Evolutionary conservation across 495 filamentous ascomycete species (phyloP).

Genomic region (Ascobolus immersus): DNA sequence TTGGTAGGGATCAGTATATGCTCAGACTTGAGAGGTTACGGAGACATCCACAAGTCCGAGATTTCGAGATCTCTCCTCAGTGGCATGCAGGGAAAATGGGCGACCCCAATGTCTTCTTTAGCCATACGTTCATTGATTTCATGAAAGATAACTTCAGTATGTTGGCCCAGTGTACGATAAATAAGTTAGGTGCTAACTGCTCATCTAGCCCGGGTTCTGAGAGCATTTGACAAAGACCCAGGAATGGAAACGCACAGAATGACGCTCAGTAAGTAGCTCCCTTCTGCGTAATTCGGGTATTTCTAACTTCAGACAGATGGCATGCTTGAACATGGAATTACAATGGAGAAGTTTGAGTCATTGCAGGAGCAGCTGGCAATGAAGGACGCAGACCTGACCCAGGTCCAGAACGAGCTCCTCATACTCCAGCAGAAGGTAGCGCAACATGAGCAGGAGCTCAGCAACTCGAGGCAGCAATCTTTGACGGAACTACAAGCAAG

Average conservation of each 20-base stretch:
- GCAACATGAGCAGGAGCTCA: conserved; percentile 57
- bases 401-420: conserved; percentile 37
- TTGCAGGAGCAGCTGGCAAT: conserved; percentile 54
- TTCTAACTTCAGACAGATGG: conserved; percentile 33
- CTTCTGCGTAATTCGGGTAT: conserved; percentile 29
- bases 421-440: conserved; percentile 42
- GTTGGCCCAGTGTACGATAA: no score
- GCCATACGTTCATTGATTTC: conserved; percentile 71
- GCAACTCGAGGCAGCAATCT: no score
- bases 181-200: no score
- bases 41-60: conserved; percentile 56
- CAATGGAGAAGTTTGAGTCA: conserved; percentile 58
- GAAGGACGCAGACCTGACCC: conserved; percentile 39
- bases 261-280: background rate
- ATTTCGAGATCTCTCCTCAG: conserved; percentile 54
- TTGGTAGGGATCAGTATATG: conserved; percentile 73
- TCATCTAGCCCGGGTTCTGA: conserved; percentile 50
- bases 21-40: conserved; percentile 59
- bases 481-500: no score
- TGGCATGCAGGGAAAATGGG: conserved; percentile 17
- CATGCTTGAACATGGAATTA: conserved; percentile 58
- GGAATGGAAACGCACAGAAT: conserved; percentile 34
- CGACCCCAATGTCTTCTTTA: conserved; percentile 66
- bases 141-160: conserved; percentile 85
- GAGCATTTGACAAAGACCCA: conserved; percentile 79